A percentile compares a stretch with the other conserved stretches of the same genome.
phyloP scores from a whole-genome alignment of 1,139 yeast genomes.

The Sugiyamaella sp. region DNA sequence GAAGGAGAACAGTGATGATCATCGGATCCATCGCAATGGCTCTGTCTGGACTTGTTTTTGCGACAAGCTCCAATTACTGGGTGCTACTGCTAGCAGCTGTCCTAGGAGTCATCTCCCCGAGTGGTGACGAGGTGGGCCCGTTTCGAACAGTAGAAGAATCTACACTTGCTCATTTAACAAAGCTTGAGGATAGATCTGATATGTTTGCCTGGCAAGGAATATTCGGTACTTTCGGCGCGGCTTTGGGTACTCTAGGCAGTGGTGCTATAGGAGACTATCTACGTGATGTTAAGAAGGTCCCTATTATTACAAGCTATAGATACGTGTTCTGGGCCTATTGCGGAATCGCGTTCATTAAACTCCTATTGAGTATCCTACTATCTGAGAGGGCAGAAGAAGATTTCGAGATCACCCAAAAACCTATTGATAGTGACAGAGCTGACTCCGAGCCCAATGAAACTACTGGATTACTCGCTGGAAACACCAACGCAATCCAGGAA shows the following conservation, averaged over 20 bases:
- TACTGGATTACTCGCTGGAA: constrained; percentile 4
- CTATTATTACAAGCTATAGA: constrained; percentile 54
- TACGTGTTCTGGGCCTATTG: constrained; percentile 62
- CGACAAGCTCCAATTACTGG: constrained; percentile 53
- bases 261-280: constrained; percentile 60
- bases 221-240: constrained; percentile 72
- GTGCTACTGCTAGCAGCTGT: constrained; percentile 65
- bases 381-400: constrained; percentile 56
- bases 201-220: constrained; percentile 73
- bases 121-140: constrained; percentile 94
- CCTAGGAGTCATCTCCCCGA: constrained; percentile 77
- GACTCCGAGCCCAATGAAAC: constrained; percentile 7
- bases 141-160: constrained; percentile 89
- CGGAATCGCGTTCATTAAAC: constrained; percentile 57
- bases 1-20: constrained; percentile 67
- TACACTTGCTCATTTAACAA: constrained; percentile 78
- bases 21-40: constrained; percentile 73
- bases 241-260: constrained; percentile 68
- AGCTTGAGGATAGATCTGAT: constrained; percentile 66
- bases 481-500: neutral
- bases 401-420: neutral
- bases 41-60: constrained; percentile 67
- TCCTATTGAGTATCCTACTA: constrained; percentile 56
- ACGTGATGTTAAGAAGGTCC: constrained; percentile 43
- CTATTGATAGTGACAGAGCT: neutral